Percentiles rank a stretch among this genome's conserved stretches.
These are phyloP conservation scores for Penicillium griseofulvum DNA, from an alignment of 2,329 filamentous ascomycete species.

Conservation along the genomic window DNA sequence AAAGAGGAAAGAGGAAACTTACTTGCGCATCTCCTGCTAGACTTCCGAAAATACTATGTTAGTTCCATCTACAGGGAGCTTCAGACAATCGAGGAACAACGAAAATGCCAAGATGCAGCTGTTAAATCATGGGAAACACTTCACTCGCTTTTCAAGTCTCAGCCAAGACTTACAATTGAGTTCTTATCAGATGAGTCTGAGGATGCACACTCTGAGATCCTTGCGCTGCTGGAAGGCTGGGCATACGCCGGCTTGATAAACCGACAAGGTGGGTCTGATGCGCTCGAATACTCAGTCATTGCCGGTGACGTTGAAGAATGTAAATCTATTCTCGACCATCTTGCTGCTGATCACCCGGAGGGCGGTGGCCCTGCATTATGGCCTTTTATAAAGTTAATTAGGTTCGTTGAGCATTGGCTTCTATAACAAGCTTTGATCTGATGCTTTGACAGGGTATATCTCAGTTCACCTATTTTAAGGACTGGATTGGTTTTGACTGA, in stretches of 20 bases:
- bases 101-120: not conserved
- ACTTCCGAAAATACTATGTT: not conserved
- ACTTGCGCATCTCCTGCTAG: not conserved
- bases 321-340: not conserved
- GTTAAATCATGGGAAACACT: not conserved
- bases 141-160: not conserved
- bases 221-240: not conserved
- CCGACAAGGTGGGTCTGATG: not conserved
- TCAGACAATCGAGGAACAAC: not conserved
- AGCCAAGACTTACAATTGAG: not conserved
- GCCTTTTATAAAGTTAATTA: slow-evolving; percentile 12
- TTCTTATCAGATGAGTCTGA: not conserved
- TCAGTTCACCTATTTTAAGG: slow-evolving; percentile 5
- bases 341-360: not conserved
- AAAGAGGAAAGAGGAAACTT: not conserved
- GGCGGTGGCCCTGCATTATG: slow-evolving; percentile 4
- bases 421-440: not conserved
- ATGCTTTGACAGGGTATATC: not conserved
- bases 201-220: not conserved
- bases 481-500: slow-evolving; percentile 8
- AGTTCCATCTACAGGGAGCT: not conserved
- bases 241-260: not conserved
- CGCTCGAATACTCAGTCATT: not conserved
- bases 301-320: not conserved
- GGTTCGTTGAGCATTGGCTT: not conserved